A percentile compares a stretch with the other conserved stretches of the same genome.
phyloP scores from a whole-genome alignment of 768 basidiomycete genomes.

The Trametes punicea region DNA sequence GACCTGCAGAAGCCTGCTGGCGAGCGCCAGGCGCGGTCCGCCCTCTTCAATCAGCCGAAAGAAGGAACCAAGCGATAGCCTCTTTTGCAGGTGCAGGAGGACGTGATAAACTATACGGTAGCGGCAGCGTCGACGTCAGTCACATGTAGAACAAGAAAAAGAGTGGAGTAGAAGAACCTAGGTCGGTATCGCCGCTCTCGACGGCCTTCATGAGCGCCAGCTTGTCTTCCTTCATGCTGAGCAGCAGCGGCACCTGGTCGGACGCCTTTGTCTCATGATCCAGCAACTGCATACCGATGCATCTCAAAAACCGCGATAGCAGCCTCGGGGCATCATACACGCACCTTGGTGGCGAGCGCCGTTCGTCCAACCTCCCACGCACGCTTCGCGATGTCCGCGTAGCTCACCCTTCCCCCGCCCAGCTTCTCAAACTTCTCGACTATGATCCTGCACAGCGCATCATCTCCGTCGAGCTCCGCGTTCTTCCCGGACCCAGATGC shows the following conservation, averaged over 20 bases:
- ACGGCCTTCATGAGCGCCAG: constrained; percentile 86
- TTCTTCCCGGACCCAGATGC: constrained; percentile 51
- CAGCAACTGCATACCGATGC: constrained; percentile 54
- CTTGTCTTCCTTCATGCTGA: constrained; percentile 93
- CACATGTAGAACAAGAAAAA: background rate
- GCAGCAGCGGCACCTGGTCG: constrained; percentile 89
- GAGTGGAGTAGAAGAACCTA: constrained; percentile 50
- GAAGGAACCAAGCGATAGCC: constrained; percentile 83
- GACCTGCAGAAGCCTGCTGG: constrained; percentile 78
- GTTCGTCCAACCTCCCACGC: constrained; percentile 89
- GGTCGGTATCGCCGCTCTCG: constrained; percentile 92
- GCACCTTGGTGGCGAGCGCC: constrained; percentile 80
- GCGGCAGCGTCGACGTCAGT: background rate
- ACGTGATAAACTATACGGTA: constrained; percentile 90
- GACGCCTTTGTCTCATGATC: constrained; percentile 86
- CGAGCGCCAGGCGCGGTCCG: constrained; percentile 68
- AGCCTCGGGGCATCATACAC: background rate
- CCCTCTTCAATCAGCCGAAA: constrained; percentile 94
- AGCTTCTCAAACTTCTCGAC: constrained; percentile 88
- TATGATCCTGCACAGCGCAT: constrained; percentile 74
- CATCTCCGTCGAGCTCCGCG: constrained; percentile 63
- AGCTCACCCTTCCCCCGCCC: constrained; percentile 78
- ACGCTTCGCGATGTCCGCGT: constrained; percentile 90
- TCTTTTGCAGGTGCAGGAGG: constrained; percentile 79
- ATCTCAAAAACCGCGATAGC: background rate